Base-by-base conservation (phyloP, 2,329 filamentous ascomycete genomes). In the Neonectria coccinea region DNA sequence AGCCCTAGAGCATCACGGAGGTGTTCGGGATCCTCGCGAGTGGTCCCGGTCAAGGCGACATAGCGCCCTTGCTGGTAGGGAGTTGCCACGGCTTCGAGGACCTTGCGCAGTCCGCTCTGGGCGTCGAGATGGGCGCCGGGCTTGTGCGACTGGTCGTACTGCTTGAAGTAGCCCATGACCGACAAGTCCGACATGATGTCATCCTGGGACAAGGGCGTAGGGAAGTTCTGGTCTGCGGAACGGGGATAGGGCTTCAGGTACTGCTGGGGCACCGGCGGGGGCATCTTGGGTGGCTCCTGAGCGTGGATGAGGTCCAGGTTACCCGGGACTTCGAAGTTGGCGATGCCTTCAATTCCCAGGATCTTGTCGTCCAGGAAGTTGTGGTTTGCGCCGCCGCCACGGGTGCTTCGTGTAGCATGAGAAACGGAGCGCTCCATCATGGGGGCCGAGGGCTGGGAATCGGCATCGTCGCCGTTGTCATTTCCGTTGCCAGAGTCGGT, bases 381-480 rank as follows among this genome's bases (percentile, higher is more conserved):
- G 58, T 85, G 82, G 64, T 82, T 81, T 56, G 83, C 79, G 27
- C 78, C 80, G 18, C 81, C 86, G n/a, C 81, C 86, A 25, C 88
- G 83, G 20, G 86, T 89, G 76, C 88, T 90, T 47, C 88, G 82
- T 18, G 89, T 91, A 12, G 86, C 86, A 64, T 91, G 88, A 10
- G 88, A 90, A 12, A 86, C 83, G 65, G 88, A 86, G 36, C 88
- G 84, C 75, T 90, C 88, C 88, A 90, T 90, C 57, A 80, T 80
- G 14, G 83, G 82, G 1, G 86, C 87, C 5, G 84, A 82, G 1
- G 79, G 79, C 14, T 79, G 77, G 5, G 80, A 80, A 56, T 86
- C 83, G 27, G 79, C 80, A 42, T 83, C 84, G 16, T 83, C 81
- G 41, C 86, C 85, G 31, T 81, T 79, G 53, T 83, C 83, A 44